Conservation (phyloP, 106 monocot species). For the Iris macrosiphon region DNA sequence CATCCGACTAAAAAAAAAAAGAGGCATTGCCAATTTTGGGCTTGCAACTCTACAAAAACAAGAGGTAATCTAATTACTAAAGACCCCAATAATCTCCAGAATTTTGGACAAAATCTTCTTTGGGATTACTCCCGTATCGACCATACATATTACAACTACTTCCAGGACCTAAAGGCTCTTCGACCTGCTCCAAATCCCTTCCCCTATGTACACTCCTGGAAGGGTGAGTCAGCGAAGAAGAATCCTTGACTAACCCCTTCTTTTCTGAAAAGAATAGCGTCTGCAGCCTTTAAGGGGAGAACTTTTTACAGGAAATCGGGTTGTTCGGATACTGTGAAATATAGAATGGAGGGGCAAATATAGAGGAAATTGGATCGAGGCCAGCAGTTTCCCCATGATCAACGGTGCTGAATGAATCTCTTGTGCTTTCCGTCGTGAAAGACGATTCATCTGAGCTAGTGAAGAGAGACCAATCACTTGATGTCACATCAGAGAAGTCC, state of each 20-base stretch:
- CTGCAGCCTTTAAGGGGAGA: conserved; percentile 16
- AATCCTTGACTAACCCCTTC: conserved; percentile 25
- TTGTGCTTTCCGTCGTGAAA: conserved; percentile 86
- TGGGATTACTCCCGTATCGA: conserved; percentile 6
- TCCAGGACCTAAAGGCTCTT: background rate
- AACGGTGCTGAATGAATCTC: conserved; percentile 83
- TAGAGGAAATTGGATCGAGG: conserved; percentile 64
- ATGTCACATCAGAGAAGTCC: conserved; percentile 84
- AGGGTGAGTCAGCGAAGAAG: background rate
- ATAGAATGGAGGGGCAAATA: conserved; percentile 60
- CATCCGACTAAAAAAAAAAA: conserved; percentile 27
- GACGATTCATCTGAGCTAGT: conserved; percentile 97
- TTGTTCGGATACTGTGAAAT: conserved; percentile 34
- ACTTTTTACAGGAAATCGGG: conserved; percentile 30
- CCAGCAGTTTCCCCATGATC: conserved; percentile 45
- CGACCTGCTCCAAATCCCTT: conserved; percentile 12
- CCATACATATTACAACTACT: background rate
- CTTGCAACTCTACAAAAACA: background rate
- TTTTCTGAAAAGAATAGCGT: conserved; percentile 35
- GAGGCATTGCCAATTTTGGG: conserved; percentile 13
- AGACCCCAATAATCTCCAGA: background rate
- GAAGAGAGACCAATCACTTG: conserved; percentile 90
- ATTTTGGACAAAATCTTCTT: conserved; percentile 6
- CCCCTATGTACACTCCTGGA: conserved; percentile 32
- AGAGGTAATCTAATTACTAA: conserved; percentile 9